A percentile compares a stretch with the other conserved stretches of the same genome.
These are phyloP conservation scores for Fusarium multiceps DNA, from an alignment of 2,329 filamentous ascomycete genomes.

Conservation along the genomic window DNA sequence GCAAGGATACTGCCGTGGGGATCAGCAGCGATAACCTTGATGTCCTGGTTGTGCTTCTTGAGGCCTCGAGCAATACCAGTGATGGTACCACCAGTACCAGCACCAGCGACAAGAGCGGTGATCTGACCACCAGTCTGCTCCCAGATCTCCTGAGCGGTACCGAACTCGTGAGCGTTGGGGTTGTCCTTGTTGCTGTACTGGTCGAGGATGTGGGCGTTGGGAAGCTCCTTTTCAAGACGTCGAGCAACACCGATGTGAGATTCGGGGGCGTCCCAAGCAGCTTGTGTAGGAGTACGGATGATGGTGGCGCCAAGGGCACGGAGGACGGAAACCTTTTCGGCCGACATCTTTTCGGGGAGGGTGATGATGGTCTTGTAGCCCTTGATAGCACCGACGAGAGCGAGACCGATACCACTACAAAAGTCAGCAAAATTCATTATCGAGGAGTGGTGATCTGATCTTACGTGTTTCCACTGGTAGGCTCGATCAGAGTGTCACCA, in stretches of 20 bases:
- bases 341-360: slow-evolving; percentile 98
- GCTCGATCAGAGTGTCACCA: slow-evolving; percentile 96
- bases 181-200: slow-evolving; percentile 95
- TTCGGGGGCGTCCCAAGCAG: slow-evolving; percentile 93
- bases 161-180: slow-evolving; percentile 90
- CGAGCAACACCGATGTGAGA: slow-evolving; percentile 96
- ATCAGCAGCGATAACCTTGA: slow-evolving; percentile 94
- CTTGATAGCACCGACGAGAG: slow-evolving; percentile 93
- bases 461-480: slow-evolving; percentile 93
- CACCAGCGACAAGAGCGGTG: slow-evolving; percentile 86
- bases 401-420: slow-evolving; percentile 85
- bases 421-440: slow-evolving; percentile 1
- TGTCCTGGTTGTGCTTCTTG: slow-evolving; percentile 83
- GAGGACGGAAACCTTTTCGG: slow-evolving; percentile 95
- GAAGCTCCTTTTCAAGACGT: slow-evolving; percentile 92
- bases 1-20: slow-evolving; percentile 93
- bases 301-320: slow-evolving; percentile 95
- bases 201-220: slow-evolving; percentile 96
- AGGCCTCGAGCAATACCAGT: slow-evolving; percentile 88
- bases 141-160: slow-evolving; percentile 98
- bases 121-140: slow-evolving; percentile 86
- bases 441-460: slow-evolving; percentile 43
- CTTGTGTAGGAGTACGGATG: slow-evolving; percentile 95
- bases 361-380: slow-evolving; percentile 99
- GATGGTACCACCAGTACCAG: slow-evolving; percentile 95